A percentile compares a stretch with the other conserved stretches of the same genome.
Conservation (phyloP, 2,329 filamentous ascomycete genomes). For the Pezicula neosporulosa region DNA sequence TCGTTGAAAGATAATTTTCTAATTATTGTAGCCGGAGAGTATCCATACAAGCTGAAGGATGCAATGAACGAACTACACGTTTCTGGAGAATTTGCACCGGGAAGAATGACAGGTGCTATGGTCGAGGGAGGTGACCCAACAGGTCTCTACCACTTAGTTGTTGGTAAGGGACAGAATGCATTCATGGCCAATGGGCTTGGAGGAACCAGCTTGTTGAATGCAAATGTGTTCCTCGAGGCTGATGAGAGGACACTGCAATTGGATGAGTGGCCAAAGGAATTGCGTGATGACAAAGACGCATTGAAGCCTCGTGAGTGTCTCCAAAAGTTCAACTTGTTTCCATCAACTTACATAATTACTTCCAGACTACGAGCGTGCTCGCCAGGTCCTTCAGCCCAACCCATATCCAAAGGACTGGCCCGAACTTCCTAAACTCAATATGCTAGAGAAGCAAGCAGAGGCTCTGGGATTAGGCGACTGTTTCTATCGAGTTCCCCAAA, state of each 20-base stretch:
- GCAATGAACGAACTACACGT: conserved; percentile 46
- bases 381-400: conserved; percentile 50
- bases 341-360: not conserved
- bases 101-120: no score
- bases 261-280: conserved; percentile 52
- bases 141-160: no score
- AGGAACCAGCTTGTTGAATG: conserved; percentile 60
- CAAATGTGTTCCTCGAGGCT: conserved; percentile 58
- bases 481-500: conserved; percentile 52
- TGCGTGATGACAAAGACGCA: conserved; percentile 35
- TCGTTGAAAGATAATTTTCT: no score
- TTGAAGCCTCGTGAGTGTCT: conserved; percentile 34
- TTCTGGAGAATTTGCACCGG: conserved; percentile 45
- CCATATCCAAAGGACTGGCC: conserved; percentile 53
- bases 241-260: conserved; percentile 47
- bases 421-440: conserved; percentile 46
- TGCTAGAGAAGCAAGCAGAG: conserved; percentile 51
- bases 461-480: conserved; percentile 42
- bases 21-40: conserved; percentile 43
- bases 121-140: no score
- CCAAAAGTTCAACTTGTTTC: no score
- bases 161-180: conserved; percentile 35
- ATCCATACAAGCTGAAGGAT: conserved; percentile 42
- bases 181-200: conserved; percentile 41
- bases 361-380: conserved; percentile 46